Evolutionary conservation across 2,329 filamentous ascomycete species (phyloP), one percentile per base, ranked within the genome.

Genomic region (Calonectria pseudoturangicola): DNA sequence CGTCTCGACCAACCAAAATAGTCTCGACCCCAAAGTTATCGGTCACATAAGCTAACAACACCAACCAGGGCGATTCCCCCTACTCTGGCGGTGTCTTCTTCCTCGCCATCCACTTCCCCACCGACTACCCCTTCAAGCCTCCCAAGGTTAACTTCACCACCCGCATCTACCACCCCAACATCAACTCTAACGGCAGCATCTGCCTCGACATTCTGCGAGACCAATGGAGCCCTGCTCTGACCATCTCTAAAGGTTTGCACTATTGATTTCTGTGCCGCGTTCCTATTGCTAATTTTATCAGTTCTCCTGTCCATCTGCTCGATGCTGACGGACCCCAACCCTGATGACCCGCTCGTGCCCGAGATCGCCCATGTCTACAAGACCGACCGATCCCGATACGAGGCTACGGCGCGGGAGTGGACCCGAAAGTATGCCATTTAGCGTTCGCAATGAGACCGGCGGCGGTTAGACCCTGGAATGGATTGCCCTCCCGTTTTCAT

Each of bases 71-170:
- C 86, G 97, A 98, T 87, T 98, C 95, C 83, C 97, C 97, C 86
- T 99, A 98, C 90, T 95, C 96, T 64, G 96, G 96, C 85, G 97
- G 97, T 83, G 96, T 99, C 81, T 99, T 99, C 91, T 99, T 99
- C 92, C 92, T 99, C 79, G 93, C 94, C 80, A 99, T 99, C 84
- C 95, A 98, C 88, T 98, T 99, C 91, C 97, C 97, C 80, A 99
- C 97, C 90, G 97, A 99, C 90, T 99, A 99, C 88, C 97, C 97
- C 50, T 99, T 99, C 92, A 99, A 99, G 93, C 97, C 97, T 76
- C 97, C 97, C 81, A 99, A 99, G 92, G 96, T 99, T 88, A 98
- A 98, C 93, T 99, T 99, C 92, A 98, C 95, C 81, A 99, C 97
- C 78, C 94, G 96, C 84, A 98, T 99, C 89, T 99, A 99, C 87